phyloP scores from a whole-genome alignment of 1,284 basidiomycete species.

The Melampsora americana region DNA sequence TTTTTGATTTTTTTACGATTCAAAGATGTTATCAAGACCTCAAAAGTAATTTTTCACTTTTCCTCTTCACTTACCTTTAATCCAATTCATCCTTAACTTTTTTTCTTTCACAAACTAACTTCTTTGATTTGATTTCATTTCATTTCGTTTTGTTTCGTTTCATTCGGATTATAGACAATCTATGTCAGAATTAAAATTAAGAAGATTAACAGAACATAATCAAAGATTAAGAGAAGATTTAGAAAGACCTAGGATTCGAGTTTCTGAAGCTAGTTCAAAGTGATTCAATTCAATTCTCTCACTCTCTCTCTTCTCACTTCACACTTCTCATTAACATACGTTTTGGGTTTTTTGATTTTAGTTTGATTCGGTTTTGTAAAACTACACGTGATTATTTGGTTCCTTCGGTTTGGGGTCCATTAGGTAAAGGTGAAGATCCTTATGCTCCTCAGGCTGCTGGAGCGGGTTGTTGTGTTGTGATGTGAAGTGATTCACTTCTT shows the following conservation, averaged over 20 bases:
- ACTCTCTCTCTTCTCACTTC: slow-evolving; percentile 13
- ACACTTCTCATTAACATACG: slow-evolving; percentile 18
- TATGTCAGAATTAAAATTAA: slow-evolving; percentile 94
- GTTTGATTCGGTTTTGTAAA: slow-evolving; percentile 87
- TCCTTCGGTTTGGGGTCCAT: slow-evolving; percentile 88
- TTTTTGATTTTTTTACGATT: no score
- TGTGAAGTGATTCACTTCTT: slow-evolving; percentile 4
- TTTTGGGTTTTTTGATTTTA: slow-evolving; percentile 52
- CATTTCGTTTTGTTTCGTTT: background rate
- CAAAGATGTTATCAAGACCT: slow-evolving; percentile 40
- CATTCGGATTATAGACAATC: slow-evolving; percentile 54
- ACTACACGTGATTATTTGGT: slow-evolving; percentile 81
- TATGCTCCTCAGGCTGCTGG: slow-evolving; percentile 70
- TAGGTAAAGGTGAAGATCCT: slow-evolving; percentile 80
- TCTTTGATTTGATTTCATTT: background rate
- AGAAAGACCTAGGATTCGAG: slow-evolving; percentile 75
- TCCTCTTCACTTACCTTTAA: background rate
- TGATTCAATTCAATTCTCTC: slow-evolving; percentile 55
- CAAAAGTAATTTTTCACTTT: slow-evolving; percentile 36
- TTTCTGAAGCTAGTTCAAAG: slow-evolving; percentile 87
- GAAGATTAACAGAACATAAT: slow-evolving; percentile 88
- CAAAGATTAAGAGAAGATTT: slow-evolving; percentile 84
- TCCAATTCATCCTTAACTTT: background rate
- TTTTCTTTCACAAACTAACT: background rate
- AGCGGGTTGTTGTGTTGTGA: slow-evolving; percentile 33